phyloP scores from a whole-genome alignment of 306 rosid species.

The Quercus wislizeni region DNA sequence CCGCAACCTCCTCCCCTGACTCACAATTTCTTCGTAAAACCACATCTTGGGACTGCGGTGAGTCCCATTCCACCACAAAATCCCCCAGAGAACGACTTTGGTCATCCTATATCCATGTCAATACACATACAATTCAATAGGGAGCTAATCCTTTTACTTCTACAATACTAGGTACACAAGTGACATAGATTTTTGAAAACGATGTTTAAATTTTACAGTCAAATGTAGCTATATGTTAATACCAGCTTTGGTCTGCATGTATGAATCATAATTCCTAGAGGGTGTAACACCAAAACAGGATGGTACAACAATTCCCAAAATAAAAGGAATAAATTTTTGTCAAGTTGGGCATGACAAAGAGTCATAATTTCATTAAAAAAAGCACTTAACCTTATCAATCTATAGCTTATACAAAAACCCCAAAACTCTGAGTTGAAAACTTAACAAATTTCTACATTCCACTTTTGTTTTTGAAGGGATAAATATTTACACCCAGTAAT shows the following conservation, averaged over 20 bases:
- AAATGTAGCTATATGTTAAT: background rate
- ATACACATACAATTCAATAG: constrained; percentile 1
- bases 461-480: background rate
- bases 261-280: background rate
- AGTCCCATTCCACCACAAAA: constrained; percentile 60
- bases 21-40: constrained; percentile 53
- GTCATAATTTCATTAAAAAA: background rate
- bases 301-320: background rate
- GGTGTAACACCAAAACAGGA: background rate
- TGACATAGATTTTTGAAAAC: background rate
- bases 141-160: background rate
- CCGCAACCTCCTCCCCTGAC: constrained; percentile 68
- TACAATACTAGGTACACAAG: background rate
- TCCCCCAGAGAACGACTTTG: constrained; percentile 43
- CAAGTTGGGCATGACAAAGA: background rate
- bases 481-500: background rate
- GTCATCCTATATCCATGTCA: constrained; percentile 36
- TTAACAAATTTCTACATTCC: background rate
- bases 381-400: background rate
- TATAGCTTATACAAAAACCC: no score
- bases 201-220: background rate
- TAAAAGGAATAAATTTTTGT: background rate
- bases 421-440: background rate
- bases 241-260: background rate
- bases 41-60: constrained; percentile 54